Evolutionary conservation across 2,329 filamentous ascomycete species (phyloP), one percentile per base, ranked within the genome.

Genomic region (Pseudomassariella vexata): DNA sequence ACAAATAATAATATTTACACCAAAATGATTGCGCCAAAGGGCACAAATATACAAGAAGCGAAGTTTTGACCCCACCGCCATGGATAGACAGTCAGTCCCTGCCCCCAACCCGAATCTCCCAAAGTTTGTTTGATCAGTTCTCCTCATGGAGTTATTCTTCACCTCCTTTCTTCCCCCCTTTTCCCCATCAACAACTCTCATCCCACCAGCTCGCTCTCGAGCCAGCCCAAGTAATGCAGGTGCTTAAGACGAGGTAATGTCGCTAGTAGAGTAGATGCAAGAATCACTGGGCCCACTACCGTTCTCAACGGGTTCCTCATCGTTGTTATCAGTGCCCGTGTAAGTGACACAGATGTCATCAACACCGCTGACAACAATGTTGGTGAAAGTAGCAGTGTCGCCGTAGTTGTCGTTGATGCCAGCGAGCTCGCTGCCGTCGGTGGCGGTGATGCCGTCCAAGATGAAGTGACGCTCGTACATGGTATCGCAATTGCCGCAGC

Each of bases 401-500:
- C 56, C 57, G 26, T 54, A 60, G 49, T 60, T 60, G 39, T 50
- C 51, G 46, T 62, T 62, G 45, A 62, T 59, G 33, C 58, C 53
- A 7, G 46, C 47, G 26, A 57, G 28, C n/a, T 42, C 24, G 19
- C 42, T 38, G 19, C 52, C 47, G 5, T 37, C 34, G 11, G 45
- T 44, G 37, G 62, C 62, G 24, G 44, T 52, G 37, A 57, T 40
- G 37, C 45, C 46, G 36, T 44, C 36, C 38, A 61, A 36, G 24
- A 47, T 45, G 28, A 57, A 48, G 30, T 48, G 44, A 28, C 55
- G 56, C 29, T 49, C 47, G 35, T 44, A 47, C 44, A 42, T 43
- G 37, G 45, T 46, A 39, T 46, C 47, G 47, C 62, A 67, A 53
- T 62, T 61, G 15, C 66, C 66, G 47, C 66, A 70, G 28, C 57